Percentiles rank a stretch among this genome's conserved stretches.
Evolutionary conservation across 495 filamentous ascomycete genomes (phyloP).

Genomic region (Neurospora sp.): DNA sequence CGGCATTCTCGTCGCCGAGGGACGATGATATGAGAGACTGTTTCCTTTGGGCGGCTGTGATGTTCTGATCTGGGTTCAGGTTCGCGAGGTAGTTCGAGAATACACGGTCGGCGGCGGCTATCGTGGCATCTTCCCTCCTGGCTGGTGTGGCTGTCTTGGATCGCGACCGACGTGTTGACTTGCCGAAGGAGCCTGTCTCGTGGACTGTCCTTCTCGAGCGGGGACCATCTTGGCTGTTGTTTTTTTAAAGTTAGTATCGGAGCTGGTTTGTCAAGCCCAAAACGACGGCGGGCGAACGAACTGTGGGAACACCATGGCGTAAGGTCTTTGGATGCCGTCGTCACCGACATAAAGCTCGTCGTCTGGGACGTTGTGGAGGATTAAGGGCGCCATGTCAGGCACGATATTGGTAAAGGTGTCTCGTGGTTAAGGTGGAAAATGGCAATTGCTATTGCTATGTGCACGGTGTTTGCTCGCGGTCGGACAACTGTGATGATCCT

Average conservation of each 20-base stretch:
- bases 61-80: constrained; percentile 18
- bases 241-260: neutral
- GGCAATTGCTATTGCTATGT: neutral
- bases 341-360: constrained; percentile 48
- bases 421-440: neutral
- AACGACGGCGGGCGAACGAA: constrained; percentile 20
- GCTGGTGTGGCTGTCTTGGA: constrained; percentile 42
- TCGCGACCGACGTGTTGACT: constrained; percentile 43
- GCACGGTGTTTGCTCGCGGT: neutral
- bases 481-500: neutral
- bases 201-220: constrained; percentile 32
- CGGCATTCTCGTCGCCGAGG: constrained; percentile 20
- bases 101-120: constrained; percentile 42
- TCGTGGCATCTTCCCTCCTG: constrained; percentile 43
- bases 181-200: constrained; percentile 47
- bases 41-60: constrained; percentile 21
- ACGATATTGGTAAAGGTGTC: neutral
- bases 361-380: constrained; percentile 50
- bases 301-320: constrained; percentile 47
- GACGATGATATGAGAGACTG: constrained; percentile 11
- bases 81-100: constrained; percentile 32
- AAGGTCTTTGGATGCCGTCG: constrained; percentile 45
- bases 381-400: constrained; percentile 41
- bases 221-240: constrained; percentile 28
- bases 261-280: neutral